Base-by-base conservation (phyloP, 345 rosid genomes). In the Cardamine chenopodiifolia region DNA sequence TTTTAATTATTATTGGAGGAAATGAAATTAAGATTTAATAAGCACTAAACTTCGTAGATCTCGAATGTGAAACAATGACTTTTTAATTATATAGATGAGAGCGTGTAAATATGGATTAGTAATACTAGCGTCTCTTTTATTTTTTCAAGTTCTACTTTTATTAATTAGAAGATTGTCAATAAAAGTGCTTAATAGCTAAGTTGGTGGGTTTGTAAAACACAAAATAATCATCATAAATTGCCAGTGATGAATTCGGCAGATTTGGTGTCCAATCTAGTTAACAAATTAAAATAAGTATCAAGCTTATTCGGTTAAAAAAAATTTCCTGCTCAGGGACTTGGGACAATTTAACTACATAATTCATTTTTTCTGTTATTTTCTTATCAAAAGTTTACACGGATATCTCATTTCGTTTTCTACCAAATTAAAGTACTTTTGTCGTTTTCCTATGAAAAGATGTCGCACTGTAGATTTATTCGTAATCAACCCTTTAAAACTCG, bases 391-490 rank as follows among this genome's bases (percentile, higher is more conserved):
- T 11, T 59, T 45, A 59, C 17, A 19, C 25, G 45, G 17, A 47
- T 64, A 31, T 18, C 57, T 48, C 5, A 6, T 18, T 26, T 26
- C 62, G 22, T 28, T 62, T 50, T 39, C 32, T 59, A 4, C 28
- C 58, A 48, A 71, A 50, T 61, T 22, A 72, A 40, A 63, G 34
- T 29, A 28, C 22, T 53, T 54, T 31, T 73, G 77, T 72, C 62
- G 47, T 72, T 72, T 72, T 71, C 29, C 14, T 53, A 10, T 62
- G 31, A 42, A 29, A 62, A 62, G 54, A 42, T 26, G 23, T 53
- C 4, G 19, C 28, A 26, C 28, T 68, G 18, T 39, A 2, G 40
- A 40, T 19, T 72, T 54, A 61, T 52, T 72, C 42, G 44, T 53
- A 72, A 72, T 63, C 55, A 29, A 8, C 55, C 62, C 55, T 40